These are phyloP conservation scores for Stachybotrys elegans DNA, from an alignment of 2,329 filamentous ascomycete genomes.

Conservation along the genomic window DNA sequence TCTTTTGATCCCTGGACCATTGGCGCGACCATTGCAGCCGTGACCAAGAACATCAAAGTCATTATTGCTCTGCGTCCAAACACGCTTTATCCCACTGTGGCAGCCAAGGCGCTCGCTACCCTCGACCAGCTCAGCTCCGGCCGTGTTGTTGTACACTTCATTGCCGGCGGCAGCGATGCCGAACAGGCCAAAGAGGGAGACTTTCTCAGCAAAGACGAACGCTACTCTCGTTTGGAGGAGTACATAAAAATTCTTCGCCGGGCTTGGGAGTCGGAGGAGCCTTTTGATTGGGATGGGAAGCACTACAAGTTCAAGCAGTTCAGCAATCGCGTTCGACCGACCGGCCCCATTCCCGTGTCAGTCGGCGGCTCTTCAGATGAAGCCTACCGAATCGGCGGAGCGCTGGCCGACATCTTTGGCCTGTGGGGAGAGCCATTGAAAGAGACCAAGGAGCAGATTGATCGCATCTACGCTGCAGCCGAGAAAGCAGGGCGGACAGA, in stretches of 20 bases:
- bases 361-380: conserved; percentile 55
- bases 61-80: conserved; percentile 59
- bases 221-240: conserved; percentile 54
- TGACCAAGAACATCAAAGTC: conserved; percentile 54
- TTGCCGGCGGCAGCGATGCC: conserved; percentile 55
- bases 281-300: conserved; percentile 57
- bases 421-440: conserved; percentile 61
- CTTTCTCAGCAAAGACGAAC: conserved; percentile 51
- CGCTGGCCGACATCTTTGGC: conserved; percentile 56
- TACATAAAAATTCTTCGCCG: conserved; percentile 57
- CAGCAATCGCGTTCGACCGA: conserved; percentile 47
- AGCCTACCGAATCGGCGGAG: conserved; percentile 54
- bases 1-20: conserved; percentile 42
- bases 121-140: conserved; percentile 55
- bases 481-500: conserved; percentile 52
- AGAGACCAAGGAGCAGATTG: conserved; percentile 59
- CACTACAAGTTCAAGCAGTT: conserved; percentile 58
- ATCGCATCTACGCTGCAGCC: conserved; percentile 53
- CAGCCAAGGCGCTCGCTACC: conserved; percentile 56
- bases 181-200: conserved; percentile 58
- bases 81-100: conserved; percentile 53
- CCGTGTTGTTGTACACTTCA: conserved; percentile 57
- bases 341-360: conserved; percentile 49
- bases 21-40: conserved; percentile 51
- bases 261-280: conserved; percentile 50